Conservation (phyloP, 1,284 basidiomycete species). For the Bothia castanella region DNA sequence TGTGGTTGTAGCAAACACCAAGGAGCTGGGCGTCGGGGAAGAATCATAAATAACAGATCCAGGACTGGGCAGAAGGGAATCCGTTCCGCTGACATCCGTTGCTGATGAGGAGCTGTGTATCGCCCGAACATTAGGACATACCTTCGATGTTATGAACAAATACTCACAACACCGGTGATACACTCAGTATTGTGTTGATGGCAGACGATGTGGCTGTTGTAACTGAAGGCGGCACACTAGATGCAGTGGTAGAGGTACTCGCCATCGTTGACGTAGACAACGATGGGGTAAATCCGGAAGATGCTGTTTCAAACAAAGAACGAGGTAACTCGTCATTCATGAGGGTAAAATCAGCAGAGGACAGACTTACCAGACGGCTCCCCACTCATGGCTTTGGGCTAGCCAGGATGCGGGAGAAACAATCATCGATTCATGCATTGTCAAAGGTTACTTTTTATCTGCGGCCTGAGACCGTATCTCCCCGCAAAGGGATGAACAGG, state of each 20-base stretch:
- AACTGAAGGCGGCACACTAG: background rate
- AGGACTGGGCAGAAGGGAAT: background rate
- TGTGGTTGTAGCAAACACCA: background rate
- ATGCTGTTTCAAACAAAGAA: background rate
- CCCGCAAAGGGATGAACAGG: background rate
- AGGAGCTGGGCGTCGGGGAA: background rate
- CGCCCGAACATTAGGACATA: background rate
- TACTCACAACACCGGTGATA: background rate
- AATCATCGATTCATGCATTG: no score
- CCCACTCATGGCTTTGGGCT: background rate
- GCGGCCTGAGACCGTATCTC: background rate
- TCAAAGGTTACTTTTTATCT: conserved; percentile 3
- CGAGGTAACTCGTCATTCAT: background rate
- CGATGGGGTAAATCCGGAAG: background rate
- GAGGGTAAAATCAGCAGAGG: background rate
- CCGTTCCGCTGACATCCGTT: background rate
- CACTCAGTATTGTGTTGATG: background rate
- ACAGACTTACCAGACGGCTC: conserved; percentile 1
- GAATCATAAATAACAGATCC: background rate
- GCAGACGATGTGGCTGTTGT: background rate
- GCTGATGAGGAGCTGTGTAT: background rate
- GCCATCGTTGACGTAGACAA: background rate
- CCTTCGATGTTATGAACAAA: background rate
- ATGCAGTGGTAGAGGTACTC: background rate
- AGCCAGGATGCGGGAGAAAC: no score